A percentile compares a stretch with the other conserved stretches of the same genome.
Conservation (phyloP, 495 filamentous ascomycete genomes). For the Cairneyella variabilis region DNA sequence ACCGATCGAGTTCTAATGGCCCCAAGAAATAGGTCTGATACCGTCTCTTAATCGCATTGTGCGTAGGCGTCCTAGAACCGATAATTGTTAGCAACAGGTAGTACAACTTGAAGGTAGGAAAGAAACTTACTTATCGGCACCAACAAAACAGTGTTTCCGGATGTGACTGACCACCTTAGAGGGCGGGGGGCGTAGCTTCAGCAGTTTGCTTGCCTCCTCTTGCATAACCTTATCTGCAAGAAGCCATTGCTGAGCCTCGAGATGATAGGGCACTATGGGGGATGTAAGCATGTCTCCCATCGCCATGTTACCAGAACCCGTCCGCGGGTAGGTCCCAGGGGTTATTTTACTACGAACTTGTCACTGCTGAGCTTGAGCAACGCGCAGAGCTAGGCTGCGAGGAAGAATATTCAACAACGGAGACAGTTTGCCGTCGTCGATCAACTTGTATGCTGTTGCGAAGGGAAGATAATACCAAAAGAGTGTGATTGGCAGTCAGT, state of each 20-base stretch:
- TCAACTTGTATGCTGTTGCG: neutral
- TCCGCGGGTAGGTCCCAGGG: neutral
- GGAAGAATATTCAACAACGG: neutral
- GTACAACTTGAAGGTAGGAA: neutral
- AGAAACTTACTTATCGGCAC: neutral
- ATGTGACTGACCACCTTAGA: neutral
- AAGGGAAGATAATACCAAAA: neutral
- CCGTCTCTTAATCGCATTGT: neutral
- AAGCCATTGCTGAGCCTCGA: neutral
- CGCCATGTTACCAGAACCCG: neutral
- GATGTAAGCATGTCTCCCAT: neutral
- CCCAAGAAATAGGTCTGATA: slow-evolving; percentile 1
- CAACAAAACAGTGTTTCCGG: neutral
- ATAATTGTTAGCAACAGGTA: neutral
- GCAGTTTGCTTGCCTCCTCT: neutral
- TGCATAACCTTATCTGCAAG: neutral
- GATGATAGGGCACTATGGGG: neutral
- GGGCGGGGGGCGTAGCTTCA: neutral
- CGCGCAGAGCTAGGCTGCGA: neutral
- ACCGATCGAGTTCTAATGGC: neutral
- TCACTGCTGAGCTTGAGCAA: neutral
- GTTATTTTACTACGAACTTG: too few species aligned
- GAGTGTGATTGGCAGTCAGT: neutral
- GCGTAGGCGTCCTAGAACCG: neutral
- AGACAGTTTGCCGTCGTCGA: neutral